Evolutionary conservation across 345 rosid species (phyloP).

Genomic region (Brassica nigra): DNA sequence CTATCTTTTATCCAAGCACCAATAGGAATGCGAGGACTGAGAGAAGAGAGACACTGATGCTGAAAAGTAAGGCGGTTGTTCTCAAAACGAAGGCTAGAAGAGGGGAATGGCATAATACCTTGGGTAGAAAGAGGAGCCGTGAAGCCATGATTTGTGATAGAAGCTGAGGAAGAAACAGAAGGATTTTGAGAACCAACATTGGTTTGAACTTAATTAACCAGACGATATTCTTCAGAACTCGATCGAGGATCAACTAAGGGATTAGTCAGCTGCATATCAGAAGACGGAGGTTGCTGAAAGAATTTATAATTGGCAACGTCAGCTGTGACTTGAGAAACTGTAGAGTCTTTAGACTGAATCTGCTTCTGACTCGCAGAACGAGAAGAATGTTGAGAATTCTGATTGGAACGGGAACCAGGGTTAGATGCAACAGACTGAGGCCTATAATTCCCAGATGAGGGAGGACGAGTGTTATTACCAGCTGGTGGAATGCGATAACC

Average conservation of each 20-base stretch:
- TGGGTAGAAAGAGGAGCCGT: not conserved
- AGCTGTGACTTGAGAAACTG: not conserved
- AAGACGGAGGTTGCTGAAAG: no score
- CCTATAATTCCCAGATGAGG: not conserved
- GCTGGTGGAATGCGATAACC: not conserved
- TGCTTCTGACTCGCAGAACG: not conserved
- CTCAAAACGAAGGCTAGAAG: not conserved
- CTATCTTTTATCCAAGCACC: not conserved
- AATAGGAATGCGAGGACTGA: not conserved
- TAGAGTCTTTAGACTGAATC: not conserved
- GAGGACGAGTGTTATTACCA: not conserved
- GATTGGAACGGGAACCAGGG: no score
- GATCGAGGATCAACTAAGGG: no score
- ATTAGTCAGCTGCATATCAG: not conserved
- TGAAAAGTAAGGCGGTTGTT: not conserved
- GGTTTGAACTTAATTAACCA: not conserved
- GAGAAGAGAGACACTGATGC: not conserved
- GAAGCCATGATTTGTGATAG: not conserved
- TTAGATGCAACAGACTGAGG: not conserved
- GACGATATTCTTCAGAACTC: not conserved
- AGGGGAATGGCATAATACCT: not conserved
- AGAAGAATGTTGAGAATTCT: no score
- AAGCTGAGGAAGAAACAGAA: not conserved
- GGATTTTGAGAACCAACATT: not conserved
- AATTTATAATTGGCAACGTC: not conserved